These are phyloP conservation scores for Pholiota molesta DNA, from an alignment of 768 basidiomycete genomes.

Conservation along the genomic window DNA sequence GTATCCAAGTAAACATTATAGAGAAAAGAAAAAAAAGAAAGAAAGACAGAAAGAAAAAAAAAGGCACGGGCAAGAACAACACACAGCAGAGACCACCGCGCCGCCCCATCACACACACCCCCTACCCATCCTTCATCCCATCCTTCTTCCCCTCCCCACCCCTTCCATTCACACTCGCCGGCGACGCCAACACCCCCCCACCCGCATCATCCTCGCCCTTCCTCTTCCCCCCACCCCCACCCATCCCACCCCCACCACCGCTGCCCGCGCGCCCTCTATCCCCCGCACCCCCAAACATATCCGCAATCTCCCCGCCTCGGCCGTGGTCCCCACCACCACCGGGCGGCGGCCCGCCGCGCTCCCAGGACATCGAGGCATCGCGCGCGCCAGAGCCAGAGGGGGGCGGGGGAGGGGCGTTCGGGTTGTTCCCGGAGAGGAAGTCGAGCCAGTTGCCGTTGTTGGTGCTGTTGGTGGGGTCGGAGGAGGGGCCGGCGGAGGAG, in stretches of 20 bases:
- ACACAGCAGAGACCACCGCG: too few relatives aligned
- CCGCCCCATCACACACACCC: too few relatives aligned
- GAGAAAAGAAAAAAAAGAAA: too few relatives aligned
- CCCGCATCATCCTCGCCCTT: constrained; percentile 13
- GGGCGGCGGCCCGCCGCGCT: too few relatives aligned
- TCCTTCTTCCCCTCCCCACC: too few relatives aligned
- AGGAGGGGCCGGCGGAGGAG: constrained; percentile 18
- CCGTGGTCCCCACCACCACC: too few relatives aligned
- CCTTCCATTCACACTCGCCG: background rate
- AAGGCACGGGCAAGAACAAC: too few relatives aligned
- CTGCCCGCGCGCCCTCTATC: background rate
- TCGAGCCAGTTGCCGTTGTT: constrained; percentile 32
- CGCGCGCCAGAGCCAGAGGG: constrained; percentile 10
- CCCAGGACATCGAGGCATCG: constrained; percentile 32
- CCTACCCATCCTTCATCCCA: too few relatives aligned
- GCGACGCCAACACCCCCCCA: constrained; percentile 8
- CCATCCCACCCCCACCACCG: constrained; percentile 13
- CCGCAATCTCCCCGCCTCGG: too few relatives aligned
- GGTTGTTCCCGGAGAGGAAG: constrained; percentile 30
- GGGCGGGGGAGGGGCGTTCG: constrained; percentile 14
- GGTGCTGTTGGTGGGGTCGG: too few relatives aligned
- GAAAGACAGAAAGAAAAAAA: too few relatives aligned
- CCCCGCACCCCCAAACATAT: constrained; percentile 18
- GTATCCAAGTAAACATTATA: too few relatives aligned
- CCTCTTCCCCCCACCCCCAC: constrained; percentile 12